Evolutionary conservation across 371 early-diverging fungal genomes (phyloP).

Genomic region (Rhizomucor miehei): DNA sequence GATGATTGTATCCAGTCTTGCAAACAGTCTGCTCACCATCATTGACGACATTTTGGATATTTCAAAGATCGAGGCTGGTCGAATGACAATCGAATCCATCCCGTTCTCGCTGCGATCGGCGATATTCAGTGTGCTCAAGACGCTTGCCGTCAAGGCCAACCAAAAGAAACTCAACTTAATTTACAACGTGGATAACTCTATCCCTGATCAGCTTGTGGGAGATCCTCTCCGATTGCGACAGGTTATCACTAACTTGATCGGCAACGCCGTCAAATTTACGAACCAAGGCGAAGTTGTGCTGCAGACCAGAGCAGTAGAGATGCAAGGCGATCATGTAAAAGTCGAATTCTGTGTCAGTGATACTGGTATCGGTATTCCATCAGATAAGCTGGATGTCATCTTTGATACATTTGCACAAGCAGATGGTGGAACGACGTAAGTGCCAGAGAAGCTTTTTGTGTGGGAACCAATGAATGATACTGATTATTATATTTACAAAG

Average conservation of each 20-base stretch:
- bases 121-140: constrained; percentile 57
- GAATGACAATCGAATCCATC: constrained; percentile 60
- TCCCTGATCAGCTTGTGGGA: constrained; percentile 61
- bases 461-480: background rate
- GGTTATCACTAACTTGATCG: constrained; percentile 72
- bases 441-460: background rate
- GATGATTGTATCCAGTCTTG: constrained; percentile 61
- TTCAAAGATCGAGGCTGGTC: constrained; percentile 76
- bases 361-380: constrained; percentile 78
- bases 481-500: constrained; percentile 1
- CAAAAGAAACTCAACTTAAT: constrained; percentile 60
- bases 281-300: constrained; percentile 62
- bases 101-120: constrained; percentile 59
- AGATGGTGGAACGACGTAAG: constrained; percentile 65
- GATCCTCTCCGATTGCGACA: constrained; percentile 72
- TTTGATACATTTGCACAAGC: constrained; percentile 81
- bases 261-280: constrained; percentile 81
- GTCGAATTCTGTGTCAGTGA: constrained; percentile 69
- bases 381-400: constrained; percentile 61
- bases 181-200: constrained; percentile 54
- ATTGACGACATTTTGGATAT: constrained; percentile 77
- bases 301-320: constrained; percentile 33
- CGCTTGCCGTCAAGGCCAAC: constrained; percentile 56
- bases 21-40: constrained; percentile 62
- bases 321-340: constrained; percentile 40